Evolutionary conservation across 1,284 basidiomycete species (phyloP), one percentile per base, ranked within the genome.

Genomic region (Cutaneotrichosporon cutaneum): DNA sequence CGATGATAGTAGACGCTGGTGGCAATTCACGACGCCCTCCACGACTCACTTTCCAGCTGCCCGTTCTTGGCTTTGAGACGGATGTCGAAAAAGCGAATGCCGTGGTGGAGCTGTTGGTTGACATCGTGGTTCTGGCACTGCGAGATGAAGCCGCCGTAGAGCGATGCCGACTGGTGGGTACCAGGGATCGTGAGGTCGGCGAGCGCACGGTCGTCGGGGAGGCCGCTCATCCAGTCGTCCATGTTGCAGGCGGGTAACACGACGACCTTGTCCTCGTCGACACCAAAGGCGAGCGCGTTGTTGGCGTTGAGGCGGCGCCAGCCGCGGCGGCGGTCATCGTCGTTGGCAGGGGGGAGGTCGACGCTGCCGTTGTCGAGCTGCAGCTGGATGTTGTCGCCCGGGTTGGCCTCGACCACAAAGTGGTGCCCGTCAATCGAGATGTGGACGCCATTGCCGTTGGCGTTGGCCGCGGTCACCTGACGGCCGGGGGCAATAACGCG

Each of bases 21-120:
- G n/a, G n/a, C n/a, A n/a, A n/a, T n/a, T n/a, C n/a, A n/a, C n/a
- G n/a, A n/a, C n/a, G n/a, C 18, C 4, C 7, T 18, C 18, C 18
- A 9, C 4, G 14, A 70, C 75, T 54, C 56, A 78, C 77, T 71
- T 59, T 77, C 60, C 0, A 80, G 69, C 59, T 82, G 78, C 47
- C 82, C 81, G 50, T 82, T 82, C 4, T 88, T 81, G 50, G 89
- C 84, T 14, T 88, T 74, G 53, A 94, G 85, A 1, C 92, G 87
- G 57, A 95, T 82, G 71, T 95, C 92, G 42, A 94, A 73, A 58
- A 90, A 84, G 11, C 92, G 87, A 61, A 93, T 87, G 2, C 90
- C 79, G 51, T 80, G 75, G 2, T 60, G 51, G 5, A 81, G 70
- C 66, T 81, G 80, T 30, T 73, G 70, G 16, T 56, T 54, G 35